Evolutionary conservation across 306 rosid species (phyloP).

Genomic region (Datisca glomerata): DNA sequence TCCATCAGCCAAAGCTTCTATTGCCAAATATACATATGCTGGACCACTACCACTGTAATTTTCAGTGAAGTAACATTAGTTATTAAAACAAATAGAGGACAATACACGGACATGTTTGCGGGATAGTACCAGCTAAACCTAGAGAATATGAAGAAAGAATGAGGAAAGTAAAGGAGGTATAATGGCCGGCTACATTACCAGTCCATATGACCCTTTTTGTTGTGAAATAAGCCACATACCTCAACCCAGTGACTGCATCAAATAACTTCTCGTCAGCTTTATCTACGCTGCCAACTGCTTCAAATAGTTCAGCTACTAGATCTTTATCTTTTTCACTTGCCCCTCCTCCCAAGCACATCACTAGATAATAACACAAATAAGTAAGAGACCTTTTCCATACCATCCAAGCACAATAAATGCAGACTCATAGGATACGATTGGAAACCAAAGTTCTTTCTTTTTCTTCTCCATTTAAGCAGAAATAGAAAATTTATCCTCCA

Average conservation of each 20-base stretch:
- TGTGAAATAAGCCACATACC: conserved; percentile 45
- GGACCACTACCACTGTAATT: conserved; percentile 94
- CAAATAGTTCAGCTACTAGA: conserved; percentile 59
- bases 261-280: conserved; percentile 78
- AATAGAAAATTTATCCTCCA: no score
- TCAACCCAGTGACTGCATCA: conserved; percentile 88
- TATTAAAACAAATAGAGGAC: neutral
- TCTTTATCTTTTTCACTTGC: conserved; percentile 76
- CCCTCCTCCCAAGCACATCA: conserved; percentile 75
- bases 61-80: conserved; percentile 7
- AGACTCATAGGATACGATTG: neutral
- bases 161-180: no score
- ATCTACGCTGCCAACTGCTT: conserved; percentile 82
- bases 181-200: no score
- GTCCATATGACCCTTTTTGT: no score
- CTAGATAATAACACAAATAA: conserved; percentile 29
- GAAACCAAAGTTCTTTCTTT: no score
- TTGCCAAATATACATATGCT: conserved; percentile 77
- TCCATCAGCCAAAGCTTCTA: conserved; percentile 98
- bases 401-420: neutral
- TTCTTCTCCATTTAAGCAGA: no score
- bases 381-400: conserved; percentile 6
- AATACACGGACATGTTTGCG: neutral
- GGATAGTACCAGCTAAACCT: no score
- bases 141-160: no score